Percentiles rank a stretch among this genome's conserved stretches.
Conservation (phyloP, 345 rosid species). For the Camelina hispida region DNA sequence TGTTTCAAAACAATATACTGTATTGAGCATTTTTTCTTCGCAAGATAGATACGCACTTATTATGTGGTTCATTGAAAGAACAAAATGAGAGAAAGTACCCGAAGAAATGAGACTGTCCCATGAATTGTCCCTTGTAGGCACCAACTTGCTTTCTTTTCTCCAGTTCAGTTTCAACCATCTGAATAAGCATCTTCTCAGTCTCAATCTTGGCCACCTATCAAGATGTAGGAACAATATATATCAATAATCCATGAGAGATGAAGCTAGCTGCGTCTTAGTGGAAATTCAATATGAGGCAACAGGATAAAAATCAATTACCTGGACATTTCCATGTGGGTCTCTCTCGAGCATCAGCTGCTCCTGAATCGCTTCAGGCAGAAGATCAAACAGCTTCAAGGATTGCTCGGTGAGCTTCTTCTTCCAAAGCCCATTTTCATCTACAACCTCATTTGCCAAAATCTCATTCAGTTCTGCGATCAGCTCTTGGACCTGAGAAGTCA, state of each 20-base stretch:
- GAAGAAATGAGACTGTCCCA: constrained; percentile 96
- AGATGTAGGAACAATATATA: constrained; percentile 10
- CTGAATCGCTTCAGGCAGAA: constrained; percentile 86
- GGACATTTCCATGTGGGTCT: constrained; percentile 99
- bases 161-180: constrained; percentile 96
- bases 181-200: constrained; percentile 99
- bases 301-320: constrained; percentile 52
- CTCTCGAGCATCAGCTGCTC: constrained; percentile 98
- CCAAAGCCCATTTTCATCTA: constrained; percentile 86
- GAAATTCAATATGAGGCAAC: background rate
- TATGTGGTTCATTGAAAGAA: background rate
- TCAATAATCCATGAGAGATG: background rate
- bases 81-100: constrained; percentile 58
- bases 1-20: constrained; percentile 36
- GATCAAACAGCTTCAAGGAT: constrained; percentile 79
- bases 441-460: constrained; percentile 82
- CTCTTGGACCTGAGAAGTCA: constrained; percentile 73
- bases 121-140: constrained; percentile 65
- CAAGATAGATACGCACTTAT: no score
- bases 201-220: constrained; percentile 95
- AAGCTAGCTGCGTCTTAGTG: background rate
- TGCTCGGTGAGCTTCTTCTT: constrained; percentile 80
- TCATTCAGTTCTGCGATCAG: constrained; percentile 93
- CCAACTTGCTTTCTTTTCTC: constrained; percentile 91
- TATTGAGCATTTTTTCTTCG: background rate